Conservation (phyloP, 306 rosid species). For the Acacia confusa region DNA sequence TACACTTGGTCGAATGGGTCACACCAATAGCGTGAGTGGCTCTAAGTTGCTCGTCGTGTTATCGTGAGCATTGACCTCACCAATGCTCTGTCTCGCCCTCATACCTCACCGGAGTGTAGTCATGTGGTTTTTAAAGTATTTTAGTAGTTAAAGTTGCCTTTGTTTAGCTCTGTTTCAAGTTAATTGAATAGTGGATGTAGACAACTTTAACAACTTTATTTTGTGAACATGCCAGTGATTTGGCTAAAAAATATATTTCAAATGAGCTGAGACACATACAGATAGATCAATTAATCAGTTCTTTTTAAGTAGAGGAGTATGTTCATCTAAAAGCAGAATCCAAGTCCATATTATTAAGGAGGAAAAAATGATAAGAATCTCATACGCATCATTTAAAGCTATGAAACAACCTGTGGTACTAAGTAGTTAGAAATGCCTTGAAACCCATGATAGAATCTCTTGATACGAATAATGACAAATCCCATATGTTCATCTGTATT, state of each 20-base stretch:
- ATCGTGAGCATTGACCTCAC: too few relatives aligned
- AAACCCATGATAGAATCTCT: slow-evolving; percentile 3
- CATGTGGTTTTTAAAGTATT: too few relatives aligned
- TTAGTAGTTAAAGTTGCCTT: too few relatives aligned
- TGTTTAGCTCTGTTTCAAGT: too few relatives aligned
- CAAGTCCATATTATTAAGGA: background rate
- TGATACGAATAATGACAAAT: background rate
- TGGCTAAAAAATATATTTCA: background rate
- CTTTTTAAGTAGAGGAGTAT: background rate
- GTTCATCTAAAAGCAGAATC: background rate
- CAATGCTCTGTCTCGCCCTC: too few relatives aligned
- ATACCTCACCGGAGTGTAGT: too few relatives aligned
- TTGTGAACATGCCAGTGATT: background rate
- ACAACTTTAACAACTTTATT: too few relatives aligned
- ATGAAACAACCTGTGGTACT: background rate
- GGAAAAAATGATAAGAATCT: background rate
- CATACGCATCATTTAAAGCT: background rate
- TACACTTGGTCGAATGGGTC: too few relatives aligned
- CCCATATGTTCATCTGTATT: too few relatives aligned
- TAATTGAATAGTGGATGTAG: too few relatives aligned
- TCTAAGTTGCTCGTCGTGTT: too few relatives aligned
- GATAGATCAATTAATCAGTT: background rate
- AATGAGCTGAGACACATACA: background rate
- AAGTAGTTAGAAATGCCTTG: background rate
- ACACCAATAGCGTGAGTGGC: too few relatives aligned